Conservation (phyloP, 345 rosid genomes). For the Pistacia atlantica region DNA sequence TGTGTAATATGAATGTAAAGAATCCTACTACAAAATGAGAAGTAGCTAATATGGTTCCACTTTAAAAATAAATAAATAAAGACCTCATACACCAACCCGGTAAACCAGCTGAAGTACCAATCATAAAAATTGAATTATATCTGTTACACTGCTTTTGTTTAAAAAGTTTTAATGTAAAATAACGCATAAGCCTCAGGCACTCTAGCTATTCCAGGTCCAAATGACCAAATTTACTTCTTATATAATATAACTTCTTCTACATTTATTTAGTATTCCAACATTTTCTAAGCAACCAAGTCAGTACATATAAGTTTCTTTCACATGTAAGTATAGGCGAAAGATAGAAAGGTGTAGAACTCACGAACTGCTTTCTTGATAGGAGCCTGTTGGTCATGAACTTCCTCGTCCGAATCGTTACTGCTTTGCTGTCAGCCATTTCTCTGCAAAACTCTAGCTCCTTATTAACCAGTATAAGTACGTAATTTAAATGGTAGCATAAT, state of each 20-base stretch:
- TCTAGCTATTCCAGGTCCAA: background rate
- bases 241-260: too few relatives aligned
- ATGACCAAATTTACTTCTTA: background rate
- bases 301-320: background rate
- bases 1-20: too few relatives aligned
- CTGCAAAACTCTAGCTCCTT: background rate
- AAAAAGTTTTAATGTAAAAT: too few relatives aligned
- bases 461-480: background rate
- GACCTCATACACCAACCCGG: background rate
- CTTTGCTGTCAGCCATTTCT: conserved; percentile 52
- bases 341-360: conserved; percentile 15
- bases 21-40: too few relatives aligned
- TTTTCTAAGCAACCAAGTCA: background rate
- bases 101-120: background rate
- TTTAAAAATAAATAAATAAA: background rate
- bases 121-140: background rate
- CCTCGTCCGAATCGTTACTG: conserved; percentile 50
- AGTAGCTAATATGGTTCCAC: too few relatives aligned
- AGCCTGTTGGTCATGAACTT: conserved; percentile 64
- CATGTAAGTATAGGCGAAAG: background rate
- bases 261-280: background rate
- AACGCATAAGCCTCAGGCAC: too few relatives aligned
- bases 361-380: conserved; percentile 58
- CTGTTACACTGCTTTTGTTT: too few relatives aligned
- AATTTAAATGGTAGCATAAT: background rate